Conservation (phyloP, 768 basidiomycete genomes). For the Peribolospora baueri region DNA sequence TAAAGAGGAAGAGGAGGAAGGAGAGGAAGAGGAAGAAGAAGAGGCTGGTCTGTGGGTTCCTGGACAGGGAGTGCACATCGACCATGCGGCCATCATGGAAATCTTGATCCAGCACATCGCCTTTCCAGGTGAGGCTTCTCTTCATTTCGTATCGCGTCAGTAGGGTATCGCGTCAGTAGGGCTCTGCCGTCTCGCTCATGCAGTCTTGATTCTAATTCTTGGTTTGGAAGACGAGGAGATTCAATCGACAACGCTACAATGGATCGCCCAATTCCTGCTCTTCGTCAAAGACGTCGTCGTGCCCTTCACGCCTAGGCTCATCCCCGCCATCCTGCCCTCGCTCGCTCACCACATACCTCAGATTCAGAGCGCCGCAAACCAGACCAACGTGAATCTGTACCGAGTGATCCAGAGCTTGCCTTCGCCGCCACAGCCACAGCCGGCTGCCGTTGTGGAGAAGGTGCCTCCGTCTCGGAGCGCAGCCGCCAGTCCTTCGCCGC, state of each 20-base stretch:
- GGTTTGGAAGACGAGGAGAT: conserved; percentile 56
- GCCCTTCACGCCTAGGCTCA: conserved; percentile 74
- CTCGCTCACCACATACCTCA: conserved; percentile 71
- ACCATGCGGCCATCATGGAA: conserved; percentile 77
- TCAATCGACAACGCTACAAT: conserved; percentile 74
- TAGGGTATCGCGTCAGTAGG: neutral
- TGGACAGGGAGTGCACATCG: conserved; percentile 76
- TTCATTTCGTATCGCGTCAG: neutral
- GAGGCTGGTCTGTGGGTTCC: conserved; percentile 47
- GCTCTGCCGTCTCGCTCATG: neutral
- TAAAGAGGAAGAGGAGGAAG: conserved; percentile 28
- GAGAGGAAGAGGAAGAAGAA: conserved; percentile 18
- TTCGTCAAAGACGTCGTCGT: conserved; percentile 82
- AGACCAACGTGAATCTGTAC: conserved; percentile 63
- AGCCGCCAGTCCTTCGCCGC: neutral
- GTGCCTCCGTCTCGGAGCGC: neutral
- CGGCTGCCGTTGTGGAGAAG: neutral
- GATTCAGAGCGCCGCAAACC: conserved; percentile 65
- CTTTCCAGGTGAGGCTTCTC: conserved; percentile 39
- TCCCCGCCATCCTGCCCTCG: conserved; percentile 78
- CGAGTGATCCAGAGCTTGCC: conserved; percentile 69
- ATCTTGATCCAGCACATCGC: conserved; percentile 69
- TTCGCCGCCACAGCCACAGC: conserved; percentile 23
- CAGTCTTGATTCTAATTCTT: neutral
- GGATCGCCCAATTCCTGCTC: conserved; percentile 71